Evolutionary conservation across 1,139 yeast genomes (phyloP).

Genomic region (Debaryomyces singareniensis): DNA sequence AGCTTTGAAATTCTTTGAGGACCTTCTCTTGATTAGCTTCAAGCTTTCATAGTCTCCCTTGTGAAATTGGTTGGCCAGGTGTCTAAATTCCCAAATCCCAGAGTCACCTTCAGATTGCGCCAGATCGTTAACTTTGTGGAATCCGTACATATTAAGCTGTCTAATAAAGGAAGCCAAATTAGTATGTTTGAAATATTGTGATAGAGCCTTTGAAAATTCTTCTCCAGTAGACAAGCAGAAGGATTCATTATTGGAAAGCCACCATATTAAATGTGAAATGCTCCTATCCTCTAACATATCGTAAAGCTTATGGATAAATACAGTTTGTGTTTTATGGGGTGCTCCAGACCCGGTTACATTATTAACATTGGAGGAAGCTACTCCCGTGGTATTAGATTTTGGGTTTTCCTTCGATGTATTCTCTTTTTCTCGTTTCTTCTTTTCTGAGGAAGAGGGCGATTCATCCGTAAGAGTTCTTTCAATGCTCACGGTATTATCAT

Average conservation of each 20-base stretch:
- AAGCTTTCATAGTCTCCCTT: constrained; percentile 58
- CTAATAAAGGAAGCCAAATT: constrained; percentile 76
- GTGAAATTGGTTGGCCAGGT: constrained; percentile 56
- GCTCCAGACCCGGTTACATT: too few species aligned
- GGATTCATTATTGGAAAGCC: constrained; percentile 32
- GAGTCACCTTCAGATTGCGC: constrained; percentile 18
- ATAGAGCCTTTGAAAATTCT: constrained; percentile 55
- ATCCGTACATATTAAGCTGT: constrained; percentile 75
- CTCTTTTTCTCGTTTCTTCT: too few species aligned
- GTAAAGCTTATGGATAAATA: constrained; percentile 58
- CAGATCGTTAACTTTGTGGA: constrained; percentile 58
- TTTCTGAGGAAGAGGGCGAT: too few species aligned
- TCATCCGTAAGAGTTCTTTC: too few species aligned
- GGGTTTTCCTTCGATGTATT: too few species aligned
- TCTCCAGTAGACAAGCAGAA: constrained; percentile 44
- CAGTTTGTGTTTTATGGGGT: constrained; percentile 38
- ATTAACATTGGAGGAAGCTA: too few species aligned
- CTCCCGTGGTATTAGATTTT: too few species aligned
- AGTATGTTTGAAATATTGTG: constrained; percentile 69
- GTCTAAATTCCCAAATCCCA: constrained; percentile 62
- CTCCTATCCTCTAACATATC: constrained; percentile 54
- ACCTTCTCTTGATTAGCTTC: constrained; percentile 56
- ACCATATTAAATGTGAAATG: constrained; percentile 42
- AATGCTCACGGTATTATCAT: too few species aligned
- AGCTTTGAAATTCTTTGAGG: constrained; percentile 45